Percentiles rank a stretch among this genome's conserved stretches.
These are phyloP conservation scores for Phytopythium aichiense DNA, from an alignment of 352 stramenopile genomes.

Conservation along the genomic window DNA sequence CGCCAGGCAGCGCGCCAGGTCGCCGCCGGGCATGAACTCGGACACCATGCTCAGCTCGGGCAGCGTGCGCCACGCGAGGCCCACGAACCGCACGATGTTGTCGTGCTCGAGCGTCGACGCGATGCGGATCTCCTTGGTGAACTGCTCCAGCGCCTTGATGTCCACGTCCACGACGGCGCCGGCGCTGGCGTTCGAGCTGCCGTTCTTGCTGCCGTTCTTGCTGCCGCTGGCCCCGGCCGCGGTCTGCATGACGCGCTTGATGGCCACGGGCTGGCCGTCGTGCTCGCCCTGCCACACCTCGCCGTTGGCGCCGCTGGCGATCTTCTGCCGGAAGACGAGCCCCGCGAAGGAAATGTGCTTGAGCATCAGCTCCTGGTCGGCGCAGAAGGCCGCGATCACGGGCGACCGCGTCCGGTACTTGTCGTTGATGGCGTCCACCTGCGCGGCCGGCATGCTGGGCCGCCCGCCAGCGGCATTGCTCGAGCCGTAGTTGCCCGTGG, in stretches of 20 bases:
- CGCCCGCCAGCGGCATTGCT: not conserved
- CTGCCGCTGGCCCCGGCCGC: slow-evolving; percentile 33
- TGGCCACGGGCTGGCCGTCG: slow-evolving; percentile 28
- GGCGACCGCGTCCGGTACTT: slow-evolving; percentile 11
- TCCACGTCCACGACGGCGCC: slow-evolving; percentile 16
- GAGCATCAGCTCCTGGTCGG: slow-evolving; percentile 15
- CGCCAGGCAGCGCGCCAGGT: slow-evolving; percentile 32
- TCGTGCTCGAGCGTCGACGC: slow-evolving; percentile 41
- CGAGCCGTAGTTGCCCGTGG: not conserved
- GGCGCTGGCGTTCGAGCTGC: slow-evolving; percentile 8
- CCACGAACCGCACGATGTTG: slow-evolving; percentile 49
- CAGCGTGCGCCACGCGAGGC: slow-evolving; percentile 40
- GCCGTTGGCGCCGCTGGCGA: slow-evolving; percentile 17
- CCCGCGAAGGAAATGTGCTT: slow-evolving; percentile 10
- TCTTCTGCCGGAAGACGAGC: slow-evolving; percentile 7
- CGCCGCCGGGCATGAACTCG: slow-evolving; percentile 33
- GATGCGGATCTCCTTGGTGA: slow-evolving; percentile 46
- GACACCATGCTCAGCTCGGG: slow-evolving; percentile 44
- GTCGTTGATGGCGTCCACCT: slow-evolving; percentile 11
- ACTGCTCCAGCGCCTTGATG: slow-evolving; percentile 18
- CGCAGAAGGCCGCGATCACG: slow-evolving; percentile 2
- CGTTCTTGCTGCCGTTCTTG: slow-evolving; percentile 24
- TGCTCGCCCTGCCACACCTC: slow-evolving; percentile 62
- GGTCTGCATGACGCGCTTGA: slow-evolving; percentile 33
- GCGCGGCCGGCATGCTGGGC: not conserved